These are phyloP conservation scores for Lipomyces japonicus DNA, from an alignment of 805 yeast genomes.

Conservation along the genomic window DNA sequence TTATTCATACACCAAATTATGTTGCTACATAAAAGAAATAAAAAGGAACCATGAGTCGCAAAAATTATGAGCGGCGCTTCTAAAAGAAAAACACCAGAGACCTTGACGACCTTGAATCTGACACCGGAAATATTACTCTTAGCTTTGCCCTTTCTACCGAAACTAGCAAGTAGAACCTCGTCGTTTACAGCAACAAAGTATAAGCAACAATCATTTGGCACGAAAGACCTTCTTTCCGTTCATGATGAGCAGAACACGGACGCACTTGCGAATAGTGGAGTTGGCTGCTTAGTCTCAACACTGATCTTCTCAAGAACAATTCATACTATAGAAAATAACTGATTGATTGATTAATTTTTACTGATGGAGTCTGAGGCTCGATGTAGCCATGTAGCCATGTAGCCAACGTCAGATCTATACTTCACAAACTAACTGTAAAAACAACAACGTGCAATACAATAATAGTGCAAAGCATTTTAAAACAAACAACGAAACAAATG, in stretches of 20 bases:
- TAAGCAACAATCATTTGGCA: constrained; percentile 99
- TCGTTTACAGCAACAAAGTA: constrained; percentile 99
- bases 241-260: constrained; percentile 99
- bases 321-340: no score
- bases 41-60: neutral
- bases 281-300: constrained; percentile 99
- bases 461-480: no score
- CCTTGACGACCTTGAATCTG: constrained; percentile 99
- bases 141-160: constrained; percentile 99
- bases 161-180: constrained; percentile 99
- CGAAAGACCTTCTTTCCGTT: constrained; percentile 99
- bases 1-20: neutral
- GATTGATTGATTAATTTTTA: no score
- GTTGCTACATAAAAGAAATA: neutral
- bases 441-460: no score
- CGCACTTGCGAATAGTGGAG: constrained; percentile 99
- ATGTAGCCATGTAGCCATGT: no score
- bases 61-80: constrained; percentile 44
- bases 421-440: no score
- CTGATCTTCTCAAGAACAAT: constrained; percentile 99
- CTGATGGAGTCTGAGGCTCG: no score
- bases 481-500: no score
- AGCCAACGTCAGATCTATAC: no score
- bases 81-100: constrained; percentile 98
- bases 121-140: constrained; percentile 99